Conservation (phyloP, 768 basidiomycete genomes). For the Hemileccinum rubropunctum region DNA sequence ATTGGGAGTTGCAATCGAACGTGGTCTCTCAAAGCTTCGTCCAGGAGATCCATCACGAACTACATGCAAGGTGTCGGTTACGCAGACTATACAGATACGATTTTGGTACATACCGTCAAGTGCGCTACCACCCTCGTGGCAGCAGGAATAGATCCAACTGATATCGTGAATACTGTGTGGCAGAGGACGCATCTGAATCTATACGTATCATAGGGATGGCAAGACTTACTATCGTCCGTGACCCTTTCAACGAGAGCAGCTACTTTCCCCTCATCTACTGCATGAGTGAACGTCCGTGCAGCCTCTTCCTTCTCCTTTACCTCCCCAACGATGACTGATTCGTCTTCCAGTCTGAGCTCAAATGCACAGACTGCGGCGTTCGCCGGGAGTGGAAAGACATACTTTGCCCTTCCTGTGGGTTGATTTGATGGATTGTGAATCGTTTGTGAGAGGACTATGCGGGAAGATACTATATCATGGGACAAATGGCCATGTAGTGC, state of each 20-base stretch:
- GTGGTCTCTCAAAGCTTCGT: conserved; percentile 46
- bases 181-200: not conserved
- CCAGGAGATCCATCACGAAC: conserved; percentile 53
- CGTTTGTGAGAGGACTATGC: conserved; percentile 39
- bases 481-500: not conserved
- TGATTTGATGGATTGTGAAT: conserved; percentile 38
- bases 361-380: conserved; percentile 55
- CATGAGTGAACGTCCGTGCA: conserved; percentile 37
- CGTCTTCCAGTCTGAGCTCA: conserved; percentile 44
- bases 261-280: conserved; percentile 37
- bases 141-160: conserved; percentile 51
- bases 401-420: conserved; percentile 46
- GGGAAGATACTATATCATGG: conserved; percentile 39
- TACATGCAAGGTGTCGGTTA: conserved; percentile 15
- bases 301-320: conserved; percentile 50
- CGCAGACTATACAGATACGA: not conserved
- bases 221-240: conserved; percentile 48
- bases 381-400: conserved; percentile 59
- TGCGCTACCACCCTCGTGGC: conserved; percentile 37
- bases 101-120: conserved; percentile 38
- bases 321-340: conserved; percentile 41
- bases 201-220: not conserved
- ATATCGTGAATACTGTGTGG: conserved; percentile 52
- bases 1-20: conserved; percentile 56
- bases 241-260: conserved; percentile 49